Evolutionary conservation across 179 eudicot genomes (phyloP).

Genomic region (Beta corolliflora): DNA sequence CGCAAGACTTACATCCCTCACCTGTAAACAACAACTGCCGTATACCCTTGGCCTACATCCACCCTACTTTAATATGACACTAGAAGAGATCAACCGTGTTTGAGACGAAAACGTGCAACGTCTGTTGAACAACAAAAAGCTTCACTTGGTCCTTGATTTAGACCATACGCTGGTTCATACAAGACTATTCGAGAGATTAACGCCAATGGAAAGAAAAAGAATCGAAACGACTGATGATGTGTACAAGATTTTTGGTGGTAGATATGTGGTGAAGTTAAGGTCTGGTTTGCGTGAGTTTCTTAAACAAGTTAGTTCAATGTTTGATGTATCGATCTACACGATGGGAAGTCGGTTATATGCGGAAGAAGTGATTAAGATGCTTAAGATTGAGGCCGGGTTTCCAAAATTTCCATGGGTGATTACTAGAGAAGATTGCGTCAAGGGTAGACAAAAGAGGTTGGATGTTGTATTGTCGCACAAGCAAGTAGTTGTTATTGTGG

Average conservation of each 20-base stretch:
- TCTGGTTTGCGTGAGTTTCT: not conserved
- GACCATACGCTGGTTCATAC: not conserved
- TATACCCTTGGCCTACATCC: too few species aligned
- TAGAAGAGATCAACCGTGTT: too few species aligned
- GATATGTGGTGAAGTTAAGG: slow-evolving; percentile 1
- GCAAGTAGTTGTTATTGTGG: not conserved
- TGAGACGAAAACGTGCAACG: too few species aligned
- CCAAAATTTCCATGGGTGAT: not conserved
- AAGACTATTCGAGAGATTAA: not conserved
- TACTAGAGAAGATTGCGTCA: slow-evolving; percentile 1
- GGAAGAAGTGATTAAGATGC: not conserved
- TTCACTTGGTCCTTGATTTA: too few species aligned
- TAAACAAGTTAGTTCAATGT: not conserved
- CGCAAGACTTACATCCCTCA: too few species aligned
- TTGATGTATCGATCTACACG: slow-evolving; percentile 16
- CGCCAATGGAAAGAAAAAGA: not conserved
- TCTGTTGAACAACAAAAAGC: too few species aligned
- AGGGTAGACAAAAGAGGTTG: not conserved
- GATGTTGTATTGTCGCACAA: slow-evolving; percentile 1
- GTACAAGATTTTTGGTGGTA: not conserved
- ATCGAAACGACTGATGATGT: not conserved
- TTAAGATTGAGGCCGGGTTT: not conserved
- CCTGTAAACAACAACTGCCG: too few species aligned
- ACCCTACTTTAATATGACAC: too few species aligned
- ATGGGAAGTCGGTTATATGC: not conserved